Base-by-base conservation (phyloP, 2,329 filamentous ascomycete genomes). In the Xylaria sp. region DNA sequence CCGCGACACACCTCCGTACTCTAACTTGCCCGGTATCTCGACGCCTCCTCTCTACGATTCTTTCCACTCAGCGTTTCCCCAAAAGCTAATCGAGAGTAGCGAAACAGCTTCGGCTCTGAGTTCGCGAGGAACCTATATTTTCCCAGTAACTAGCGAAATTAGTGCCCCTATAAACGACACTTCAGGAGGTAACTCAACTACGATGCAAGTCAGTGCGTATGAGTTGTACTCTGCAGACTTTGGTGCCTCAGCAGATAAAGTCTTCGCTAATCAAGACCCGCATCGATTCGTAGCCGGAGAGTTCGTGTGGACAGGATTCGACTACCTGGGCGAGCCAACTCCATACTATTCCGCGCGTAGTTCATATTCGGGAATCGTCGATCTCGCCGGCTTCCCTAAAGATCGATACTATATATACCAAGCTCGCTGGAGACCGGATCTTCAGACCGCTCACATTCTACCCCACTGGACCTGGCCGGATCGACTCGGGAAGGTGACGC, bases 381-480 rank as follows among this genome's bases (percentile, higher is more conserved):
- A 88, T 64, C 79, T 88, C 3, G 86, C 86, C 0, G 87, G 87
- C 0, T 88, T 89, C 76, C 81, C 80, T 65, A 88, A 88, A 77
- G 86, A 88, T 69, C 80, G 86, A 2, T 88, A 83, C 75, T 87
- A 82, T 70, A 73, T 88, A 6, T 88, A 88, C 70, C 86, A 88
- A 73, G 76, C 85, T 0, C 82, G 84, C 8, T 89, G 86, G 87
- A 78, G 82, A 3, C 80, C 85, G 0, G 82, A 85, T 20, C 65
- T 86, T 0, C 76, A 70, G 3, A 81, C 83, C 74, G 86, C 84
- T 2, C 85, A 88, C 72, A 83, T 88, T 23, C 80, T 88, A 0
- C 86, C 86, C 2, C 86, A 88, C 74, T 88, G 86, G 86, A 87
- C 80, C 34, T 88, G 85, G 84, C 82, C 84, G 0, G 81, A 83